These are phyloP conservation scores for Ophiostoma quercus DNA, from an alignment of 2,329 filamentous ascomycete species.

Conservation along the genomic window DNA sequence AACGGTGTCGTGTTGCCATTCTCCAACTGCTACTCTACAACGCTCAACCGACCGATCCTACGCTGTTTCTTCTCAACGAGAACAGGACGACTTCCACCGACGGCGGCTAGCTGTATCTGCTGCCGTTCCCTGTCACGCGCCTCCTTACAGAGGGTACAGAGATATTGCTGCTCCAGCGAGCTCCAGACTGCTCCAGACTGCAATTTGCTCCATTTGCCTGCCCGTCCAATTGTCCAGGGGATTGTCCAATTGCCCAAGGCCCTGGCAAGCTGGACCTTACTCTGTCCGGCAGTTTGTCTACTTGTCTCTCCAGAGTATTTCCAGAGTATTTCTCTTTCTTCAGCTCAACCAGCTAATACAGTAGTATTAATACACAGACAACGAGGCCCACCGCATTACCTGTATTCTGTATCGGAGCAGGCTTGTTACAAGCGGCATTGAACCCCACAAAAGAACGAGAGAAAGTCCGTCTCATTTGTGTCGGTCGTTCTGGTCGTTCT, in stretches of 20 bases:
- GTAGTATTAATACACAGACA: no score
- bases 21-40: background rate
- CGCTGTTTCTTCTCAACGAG: no score
- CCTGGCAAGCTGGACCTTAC: no score
- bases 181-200: background rate
- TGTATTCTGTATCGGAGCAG: conserved; percentile 3
- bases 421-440: conserved; percentile 6
- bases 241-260: no score
- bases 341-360: background rate
- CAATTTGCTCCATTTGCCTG: background rate
- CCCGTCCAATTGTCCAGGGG: no score
- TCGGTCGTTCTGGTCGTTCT: no score
- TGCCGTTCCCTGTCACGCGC: background rate
- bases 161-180: background rate
- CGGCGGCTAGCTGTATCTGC: background rate
- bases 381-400: background rate
- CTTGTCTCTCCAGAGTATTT: background rate
- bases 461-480: background rate
- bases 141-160: background rate
- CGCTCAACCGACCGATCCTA: background rate
- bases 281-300: background rate
- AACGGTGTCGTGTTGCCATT: no score
- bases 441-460: background rate
- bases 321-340: background rate
- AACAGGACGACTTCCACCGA: background rate